phyloP scores from a whole-genome alignment of 1,284 basidiomycete species.

The Abortiporus biennis region DNA sequence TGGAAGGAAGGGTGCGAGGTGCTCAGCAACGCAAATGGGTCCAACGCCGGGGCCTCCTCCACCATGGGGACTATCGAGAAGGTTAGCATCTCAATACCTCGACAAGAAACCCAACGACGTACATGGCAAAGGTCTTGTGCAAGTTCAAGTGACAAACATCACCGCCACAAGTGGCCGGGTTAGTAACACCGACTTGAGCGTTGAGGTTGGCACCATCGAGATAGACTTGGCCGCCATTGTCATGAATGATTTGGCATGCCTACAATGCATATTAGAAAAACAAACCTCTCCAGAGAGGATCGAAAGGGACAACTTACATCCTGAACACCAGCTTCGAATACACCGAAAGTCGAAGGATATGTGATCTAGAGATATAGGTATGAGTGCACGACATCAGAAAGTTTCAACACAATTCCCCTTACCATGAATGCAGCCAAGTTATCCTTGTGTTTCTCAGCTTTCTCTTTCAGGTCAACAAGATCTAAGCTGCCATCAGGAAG shows the following conservation, averaged over 20 bases:
- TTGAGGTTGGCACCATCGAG: slow-evolving; percentile 97
- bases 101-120: slow-evolving; percentile 2
- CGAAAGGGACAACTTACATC: slow-evolving; percentile 37
- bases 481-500: slow-evolving; percentile 86
- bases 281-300: neutral
- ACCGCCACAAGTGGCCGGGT: slow-evolving; percentile 93
- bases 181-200: slow-evolving; percentile 92
- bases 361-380: slow-evolving; percentile 53
- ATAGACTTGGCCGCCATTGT: slow-evolving; percentile 96
- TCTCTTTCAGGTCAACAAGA: slow-evolving; percentile 77
- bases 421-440: slow-evolving; percentile 97
- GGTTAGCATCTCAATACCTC: slow-evolving; percentile 13
- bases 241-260: slow-evolving; percentile 92
- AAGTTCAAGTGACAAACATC: slow-evolving; percentile 98
- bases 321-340: slow-evolving; percentile 91
- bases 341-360: slow-evolving; percentile 95
- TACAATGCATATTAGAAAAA: too few species aligned
- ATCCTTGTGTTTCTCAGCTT: slow-evolving; percentile 90
- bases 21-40: slow-evolving; percentile 91
- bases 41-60: slow-evolving; percentile 96
- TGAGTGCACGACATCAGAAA: slow-evolving; percentile 2
- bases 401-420: slow-evolving; percentile 17
- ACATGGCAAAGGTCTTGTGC: slow-evolving; percentile 96
- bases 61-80: slow-evolving; percentile 74
- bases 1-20: slow-evolving; percentile 93